phyloP scores from a whole-genome alignment of 1,284 basidiomycete species.

The Ganoderma lucidum region DNA sequence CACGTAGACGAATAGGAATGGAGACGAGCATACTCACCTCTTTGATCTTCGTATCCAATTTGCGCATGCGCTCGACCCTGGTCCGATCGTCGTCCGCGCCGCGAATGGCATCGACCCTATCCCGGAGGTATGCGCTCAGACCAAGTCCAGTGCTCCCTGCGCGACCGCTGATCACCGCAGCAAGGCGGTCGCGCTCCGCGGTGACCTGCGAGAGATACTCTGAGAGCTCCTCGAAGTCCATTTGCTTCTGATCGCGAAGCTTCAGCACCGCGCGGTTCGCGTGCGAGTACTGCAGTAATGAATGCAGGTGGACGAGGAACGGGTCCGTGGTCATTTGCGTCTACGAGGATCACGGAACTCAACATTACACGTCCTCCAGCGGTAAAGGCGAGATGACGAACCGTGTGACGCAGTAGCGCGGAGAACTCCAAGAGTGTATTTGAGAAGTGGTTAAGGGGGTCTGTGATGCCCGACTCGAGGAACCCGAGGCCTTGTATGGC shows the following conservation, averaged over 20 bases:
- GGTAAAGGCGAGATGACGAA: conserved; percentile 46
- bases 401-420: conserved; percentile 82
- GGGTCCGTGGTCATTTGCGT: conserved; percentile 89
- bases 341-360: conserved; percentile 46
- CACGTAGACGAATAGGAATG: background rate
- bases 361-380: background rate
- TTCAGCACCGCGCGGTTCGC: conserved; percentile 93
- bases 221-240: conserved; percentile 98
- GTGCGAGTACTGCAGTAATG: conserved; percentile 87
- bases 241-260: conserved; percentile 96
- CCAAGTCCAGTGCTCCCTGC: conserved; percentile 85
- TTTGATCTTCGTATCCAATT: conserved; percentile 93
- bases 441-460: conserved; percentile 95
- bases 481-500: conserved; percentile 97
- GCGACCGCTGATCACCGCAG: conserved; percentile 83
- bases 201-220: conserved; percentile 94
- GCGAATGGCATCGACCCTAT: conserved; percentile 89
- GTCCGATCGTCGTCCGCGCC: conserved; percentile 95
- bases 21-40: conserved; percentile 65
- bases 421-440: conserved; percentile 95
- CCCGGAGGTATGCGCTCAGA: conserved; percentile 91
- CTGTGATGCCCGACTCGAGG: conserved; percentile 97
- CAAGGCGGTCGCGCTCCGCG: conserved; percentile 90
- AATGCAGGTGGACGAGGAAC: conserved; percentile 89
- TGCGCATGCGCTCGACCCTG: conserved; percentile 91